Evolutionary conservation across 2,329 filamentous ascomycete genomes (phyloP).

Genomic region (Nigrograna mackinnonii): DNA sequence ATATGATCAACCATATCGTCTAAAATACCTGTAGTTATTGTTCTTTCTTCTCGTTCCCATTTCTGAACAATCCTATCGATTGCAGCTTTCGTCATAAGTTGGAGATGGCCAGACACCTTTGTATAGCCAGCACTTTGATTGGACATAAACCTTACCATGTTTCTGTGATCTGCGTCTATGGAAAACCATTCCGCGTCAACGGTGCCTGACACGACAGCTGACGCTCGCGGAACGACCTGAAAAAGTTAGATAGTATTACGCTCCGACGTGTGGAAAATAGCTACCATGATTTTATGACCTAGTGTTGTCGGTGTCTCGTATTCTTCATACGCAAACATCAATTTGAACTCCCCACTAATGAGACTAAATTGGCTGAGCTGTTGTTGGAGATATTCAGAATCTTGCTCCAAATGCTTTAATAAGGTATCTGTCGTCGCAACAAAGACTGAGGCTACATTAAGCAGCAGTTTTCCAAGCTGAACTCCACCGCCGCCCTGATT

Average conservation of each 20-base stretch:
- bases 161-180: constrained; percentile 37
- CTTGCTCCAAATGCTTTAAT: constrained; percentile 34
- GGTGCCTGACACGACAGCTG: constrained; percentile 40
- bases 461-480: constrained; percentile 25
- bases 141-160: constrained; percentile 38
- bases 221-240: constrained; percentile 39
- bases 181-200: constrained; percentile 33
- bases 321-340: constrained; percentile 37
- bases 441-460: constrained; percentile 40
- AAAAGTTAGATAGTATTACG: constrained; percentile 23
- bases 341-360: constrained; percentile 40
- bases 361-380: constrained; percentile 39
- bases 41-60: constrained; percentile 14
- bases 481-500: constrained; percentile 41
- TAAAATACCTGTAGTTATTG: constrained; percentile 17
- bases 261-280: constrained; percentile 14
- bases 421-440: constrained; percentile 30
- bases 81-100: constrained; percentile 16
- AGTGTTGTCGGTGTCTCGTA: constrained; percentile 29
- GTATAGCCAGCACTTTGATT: constrained; percentile 21
- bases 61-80: constrained; percentile 7
- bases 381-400: constrained; percentile 42
- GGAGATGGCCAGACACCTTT: constrained; percentile 20
- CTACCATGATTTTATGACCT: constrained; percentile 29
- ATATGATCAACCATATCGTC: constrained; percentile 1